Base-by-base conservation (phyloP, 2,329 filamentous ascomycete species). In the Epichloe scottii region DNA sequence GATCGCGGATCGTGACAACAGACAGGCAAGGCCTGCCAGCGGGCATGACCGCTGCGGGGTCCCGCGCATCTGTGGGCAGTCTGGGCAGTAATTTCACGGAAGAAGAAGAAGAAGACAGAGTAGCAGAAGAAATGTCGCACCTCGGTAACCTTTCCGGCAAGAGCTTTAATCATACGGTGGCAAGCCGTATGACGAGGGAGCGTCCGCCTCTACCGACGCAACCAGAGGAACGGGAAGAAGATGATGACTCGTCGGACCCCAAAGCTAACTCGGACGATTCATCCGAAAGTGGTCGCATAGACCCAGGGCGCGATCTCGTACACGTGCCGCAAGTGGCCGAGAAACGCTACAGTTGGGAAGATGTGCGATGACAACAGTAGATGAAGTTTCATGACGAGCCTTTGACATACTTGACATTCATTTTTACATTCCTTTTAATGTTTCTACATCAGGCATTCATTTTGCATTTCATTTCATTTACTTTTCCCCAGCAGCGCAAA, bases 51-150 rank as follows among this genome's bases (percentile, higher is more conserved):
- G 52, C 52, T 23, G 44, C 55, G 0, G 43, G 54, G 8, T 54
- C 55, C 12, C 48, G 51, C 12, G 43, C 56, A 50, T 52, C 65
- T 51, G 45, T 63, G 54, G 53, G 44, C 51, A 79, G 75, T 2
- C 60, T 80, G 7, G 76, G 77, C 19, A 80, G 77, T 59, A 78
- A 80, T 52, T 81, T 71, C 56, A 81, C 77, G 0, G 71, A 77
- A 10, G 73, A 79, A 23, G 74, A 81, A 54, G 71, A 77, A 8
- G 73, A 79, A 23, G 74, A 81, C 53, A 60, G 63, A 6, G 57
- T 63, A 12, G 59, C 58, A 34, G 60, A 61, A 38, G 63, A 63
- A 49, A 51, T 64, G 40, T 57, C 59, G 10, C 55, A 58, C 11
- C 61, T 63, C 21, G 53, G 55, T 7, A 59, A 58, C 15, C 35